Evolutionary conservation across 2,329 filamentous ascomycete species (phyloP), one percentile per base, ranked within the genome.

Genomic region (Neopestalotiopsis rosae): DNA sequence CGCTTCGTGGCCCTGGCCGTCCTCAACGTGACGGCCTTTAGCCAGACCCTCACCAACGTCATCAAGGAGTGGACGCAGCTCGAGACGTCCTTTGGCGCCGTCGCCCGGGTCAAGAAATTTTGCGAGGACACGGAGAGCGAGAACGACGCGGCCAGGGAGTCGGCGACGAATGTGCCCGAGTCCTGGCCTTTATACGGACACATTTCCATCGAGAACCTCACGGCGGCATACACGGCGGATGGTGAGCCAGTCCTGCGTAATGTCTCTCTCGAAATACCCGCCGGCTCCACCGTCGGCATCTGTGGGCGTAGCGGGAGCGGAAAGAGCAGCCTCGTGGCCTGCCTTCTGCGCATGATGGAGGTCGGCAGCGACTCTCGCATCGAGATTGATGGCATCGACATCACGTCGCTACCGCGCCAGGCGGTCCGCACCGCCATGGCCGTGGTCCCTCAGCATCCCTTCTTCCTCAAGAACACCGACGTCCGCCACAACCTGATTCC

Each of bases 41-140:
- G 67, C 59, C 59, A 61, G 6, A 30, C 56, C 14, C 61, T 84
- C 2, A 65, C 75, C 1, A 65, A 62, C n/a, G 71, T 83, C 9
- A 64, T 69, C 34, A 59, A 30, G 32, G 38, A 32, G 34, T 69
- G 66, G 61, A 68, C 62, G 9, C 34, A 65, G 20, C 40, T 69
- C 14, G 68, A 69, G 57, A 68, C 66, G 3, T 69, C 68, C 5
- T 38, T 69, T 38, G 68, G 68, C 7, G 68, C 66, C 12, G 59
- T 69, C 34, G 66, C 65, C 14, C 65, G 68, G 20, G 45, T 68
- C 38, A 69, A 68, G 34, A 56, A 65, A 28, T 67, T 59, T 17
- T 65, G 40, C 20, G 38, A 58, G 4, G 32, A 42, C 13, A 58
- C 59, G 12, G 17, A 59, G 28, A 58, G 28, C 34, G 68, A 64